phyloP scores from a whole-genome alignment of 2,329 filamentous ascomycete species.

The Beauveria pseudobassiana region DNA sequence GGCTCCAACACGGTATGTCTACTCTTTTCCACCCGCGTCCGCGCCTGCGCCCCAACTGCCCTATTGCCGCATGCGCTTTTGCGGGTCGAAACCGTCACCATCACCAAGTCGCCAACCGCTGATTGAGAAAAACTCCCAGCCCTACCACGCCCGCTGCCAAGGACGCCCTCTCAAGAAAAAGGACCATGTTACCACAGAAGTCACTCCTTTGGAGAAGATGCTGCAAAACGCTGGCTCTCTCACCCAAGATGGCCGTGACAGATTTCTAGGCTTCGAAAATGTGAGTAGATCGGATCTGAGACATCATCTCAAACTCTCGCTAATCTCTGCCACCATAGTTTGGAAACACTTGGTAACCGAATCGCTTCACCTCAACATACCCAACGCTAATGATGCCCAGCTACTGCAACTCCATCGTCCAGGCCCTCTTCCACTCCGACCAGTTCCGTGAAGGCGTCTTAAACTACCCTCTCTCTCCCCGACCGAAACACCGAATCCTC shows the following conservation, averaged over 20 bases:
- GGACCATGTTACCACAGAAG: constrained; percentile 49
- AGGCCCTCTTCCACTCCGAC: constrained; percentile 92
- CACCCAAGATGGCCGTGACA: constrained; percentile 84
- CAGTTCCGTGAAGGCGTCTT: constrained; percentile 91
- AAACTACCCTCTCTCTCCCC: constrained; percentile 70
- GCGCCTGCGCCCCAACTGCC: constrained; percentile 1
- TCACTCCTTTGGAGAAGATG: constrained; percentile 63
- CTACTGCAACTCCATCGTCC: constrained; percentile 97
- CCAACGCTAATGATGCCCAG: constrained; percentile 36
- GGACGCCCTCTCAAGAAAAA: constrained; percentile 47
- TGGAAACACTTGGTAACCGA: constrained; percentile 84
- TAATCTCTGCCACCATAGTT: constrained; percentile 54
- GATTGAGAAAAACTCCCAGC: constrained; percentile 31
- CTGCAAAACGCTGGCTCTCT: constrained; percentile 74
- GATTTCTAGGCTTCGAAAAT: constrained; percentile 98
- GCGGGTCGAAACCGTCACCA: constrained; percentile 7
- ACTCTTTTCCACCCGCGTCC: neutral
- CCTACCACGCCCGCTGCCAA: constrained; percentile 34
- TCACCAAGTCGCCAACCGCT: constrained; percentile 18
- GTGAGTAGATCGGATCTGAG: constrained; percentile 46
- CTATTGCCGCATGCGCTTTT: constrained; percentile 19
- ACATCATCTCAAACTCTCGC: constrained; percentile 15
- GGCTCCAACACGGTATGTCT: constrained; percentile 45
- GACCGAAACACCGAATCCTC: constrained; percentile 59
- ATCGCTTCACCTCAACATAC: constrained; percentile 13